Base-by-base conservation (phyloP, 2,329 filamentous ascomycete species). In the Xylariaceae sp. region DNA sequence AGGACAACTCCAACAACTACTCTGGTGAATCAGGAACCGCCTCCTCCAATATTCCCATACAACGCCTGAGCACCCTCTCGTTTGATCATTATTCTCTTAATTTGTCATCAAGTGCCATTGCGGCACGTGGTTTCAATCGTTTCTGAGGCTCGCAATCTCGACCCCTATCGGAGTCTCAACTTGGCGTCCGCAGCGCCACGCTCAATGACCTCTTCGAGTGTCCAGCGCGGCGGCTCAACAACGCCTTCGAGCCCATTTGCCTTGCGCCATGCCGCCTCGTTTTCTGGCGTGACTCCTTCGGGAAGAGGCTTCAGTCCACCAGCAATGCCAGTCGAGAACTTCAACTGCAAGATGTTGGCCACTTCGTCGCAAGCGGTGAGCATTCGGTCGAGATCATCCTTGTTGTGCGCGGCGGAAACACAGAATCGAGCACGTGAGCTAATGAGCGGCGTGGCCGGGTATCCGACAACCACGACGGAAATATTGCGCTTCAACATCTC, bases 401-500 rank as follows among this genome's bases (percentile, higher is more conserved):
- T 99, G 76, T 95, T 99, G 79, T 99, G 94, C 1, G 94, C 91
- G 1, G 94, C 87, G 2, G 92, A 96, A 56, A 99, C 86, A 73
- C 94, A 99, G 84, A 99, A 97, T 52, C 94, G 89, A 54, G 91
- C 94, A 64, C 94, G 89, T 17, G 93, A 97, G 63, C 90, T 95
- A 68, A 97, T 95, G 51, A 99, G 83, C 1, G 94, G 94, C 1
- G 94, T 99, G 7, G 93, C 94, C 4, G 94, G 94, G 73, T 99
- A 99, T 55, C 93, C 94, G 62, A 99, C 94, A 51, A 99, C 90
- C 45, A 99, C 94, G 55, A 97, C 90, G 0, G 93, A 94, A 68
- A 99, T 97, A 76, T 97, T 97, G 71, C 94, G 90, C 77, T 90
- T 90, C 61, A 97, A 84, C 94, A 99, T 97, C 75, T 97, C 94